These are phyloP conservation scores for Xanthoconium stramineum DNA, from an alignment of 768 basidiomycete genomes.

Conservation along the genomic window DNA sequence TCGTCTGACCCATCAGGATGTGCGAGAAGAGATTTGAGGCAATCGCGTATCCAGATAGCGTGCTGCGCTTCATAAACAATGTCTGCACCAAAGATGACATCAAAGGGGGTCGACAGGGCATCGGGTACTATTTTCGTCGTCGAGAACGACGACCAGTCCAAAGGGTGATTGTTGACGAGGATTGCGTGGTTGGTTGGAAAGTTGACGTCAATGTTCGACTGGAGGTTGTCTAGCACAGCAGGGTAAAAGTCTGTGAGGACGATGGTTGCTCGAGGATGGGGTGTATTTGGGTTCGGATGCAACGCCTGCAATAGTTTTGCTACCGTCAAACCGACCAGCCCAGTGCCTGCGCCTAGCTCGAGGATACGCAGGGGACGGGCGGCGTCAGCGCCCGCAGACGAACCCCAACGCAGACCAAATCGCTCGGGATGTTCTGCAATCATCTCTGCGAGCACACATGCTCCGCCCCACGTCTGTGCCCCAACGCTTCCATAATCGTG, in stretches of 20 bases:
- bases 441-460: conserved; percentile 75
- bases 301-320: conserved; percentile 30
- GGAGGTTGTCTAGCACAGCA: conserved; percentile 46
- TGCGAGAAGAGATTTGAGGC: conserved; percentile 38
- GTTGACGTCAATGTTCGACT: conserved; percentile 35
- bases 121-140: conserved; percentile 10
- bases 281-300: neutral
- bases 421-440: conserved; percentile 53
- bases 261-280: conserved; percentile 23
- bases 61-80: conserved; percentile 52
- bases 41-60: conserved; percentile 44
- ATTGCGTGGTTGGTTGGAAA: conserved; percentile 13
- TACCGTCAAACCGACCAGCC: conserved; percentile 45
- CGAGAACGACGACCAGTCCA: conserved; percentile 5
- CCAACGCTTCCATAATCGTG: conserved; percentile 72
- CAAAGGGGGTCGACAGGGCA: conserved; percentile 38
- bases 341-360: conserved; percentile 59
- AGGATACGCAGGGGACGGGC: conserved; percentile 36
- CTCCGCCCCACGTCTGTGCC: conserved; percentile 87
- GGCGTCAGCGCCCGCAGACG: neutral
- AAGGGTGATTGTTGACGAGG: conserved; percentile 18
- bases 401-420: conserved; percentile 41
- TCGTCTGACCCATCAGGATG: conserved; percentile 10
- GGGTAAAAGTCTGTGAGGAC: conserved; percentile 51
- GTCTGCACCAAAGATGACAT: conserved; percentile 52